Base-by-base conservation (phyloP, 768 basidiomycete species). In the Rubroboletus satanas region DNA sequence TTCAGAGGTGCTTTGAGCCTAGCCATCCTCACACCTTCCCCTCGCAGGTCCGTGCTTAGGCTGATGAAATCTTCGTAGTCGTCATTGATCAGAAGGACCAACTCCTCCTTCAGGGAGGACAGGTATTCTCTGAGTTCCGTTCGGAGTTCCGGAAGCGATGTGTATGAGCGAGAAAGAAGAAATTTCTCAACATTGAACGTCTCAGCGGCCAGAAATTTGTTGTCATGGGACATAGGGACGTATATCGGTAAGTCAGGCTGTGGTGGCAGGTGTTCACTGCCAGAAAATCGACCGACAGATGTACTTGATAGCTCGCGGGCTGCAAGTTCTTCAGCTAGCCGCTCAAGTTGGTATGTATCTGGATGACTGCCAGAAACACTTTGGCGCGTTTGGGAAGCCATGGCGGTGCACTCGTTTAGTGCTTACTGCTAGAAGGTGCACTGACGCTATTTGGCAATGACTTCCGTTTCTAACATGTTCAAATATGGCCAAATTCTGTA, bases 51-150 rank as follows among this genome's bases (percentile, higher is more conserved):
- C 4, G 95, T 94, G 59, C 95, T 95, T 31, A 99, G 77, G 62
- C 90, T 93, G 64, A 98, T 96, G 68, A 98, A 99, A 14, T 94
- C 94, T 69, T 94, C 94, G 66, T 98, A 99, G 73, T 98, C 97
- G 62, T 93, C 88, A 71, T 99, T 98, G 69, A 98, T 97, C 65
- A 98, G 83, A 64, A 85, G 85, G 31, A 98, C 93, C 35, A 99
- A 80, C 68, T 97, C 96, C 68, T 95, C 92, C 71, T 96, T 93
- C 59, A 99, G 74, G 10, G 79, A 75, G 0, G 83, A 81, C 56
- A 93, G 77, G 69, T 98, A 98, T 49, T 92, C 85, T 32, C 93
- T 81, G 21, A 99, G 77, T 68, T 99, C 95, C 4, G 83, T 72
- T 50, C 94, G 86, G 32, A 98, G 77, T 70, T 98, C 96, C 31